A percentile compares a stretch with the other conserved stretches of the same genome.
Conservation (phyloP, 176 grass and related monocot genomes). For the Hsuehochloa calcarea region DNA sequence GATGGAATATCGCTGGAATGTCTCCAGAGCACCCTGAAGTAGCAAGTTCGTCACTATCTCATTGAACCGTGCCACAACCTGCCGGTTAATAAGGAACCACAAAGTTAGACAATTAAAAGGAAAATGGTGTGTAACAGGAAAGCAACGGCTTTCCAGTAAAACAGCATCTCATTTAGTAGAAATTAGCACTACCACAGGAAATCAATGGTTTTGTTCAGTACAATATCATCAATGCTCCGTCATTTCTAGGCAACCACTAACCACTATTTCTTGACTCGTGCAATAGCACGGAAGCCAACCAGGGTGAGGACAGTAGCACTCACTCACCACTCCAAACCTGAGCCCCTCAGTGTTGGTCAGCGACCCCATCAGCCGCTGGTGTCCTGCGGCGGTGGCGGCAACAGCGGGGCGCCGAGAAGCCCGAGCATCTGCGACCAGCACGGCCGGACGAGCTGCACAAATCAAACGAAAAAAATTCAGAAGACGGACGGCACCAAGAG, state of each 20-base stretch:
- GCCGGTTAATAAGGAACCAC: constrained; percentile 19
- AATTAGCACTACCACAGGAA: neutral
- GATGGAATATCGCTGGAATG: constrained; percentile 74
- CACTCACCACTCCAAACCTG: constrained; percentile 76
- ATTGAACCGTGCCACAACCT: constrained; percentile 95
- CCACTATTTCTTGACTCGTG: neutral
- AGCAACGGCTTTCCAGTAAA: neutral
- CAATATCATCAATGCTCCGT: neutral
- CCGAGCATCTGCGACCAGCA: constrained; percentile 5
- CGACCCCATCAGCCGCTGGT: constrained; percentile 76
- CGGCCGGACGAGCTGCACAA: neutral
- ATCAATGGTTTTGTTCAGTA: neutral
- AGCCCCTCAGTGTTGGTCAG: constrained; percentile 62
- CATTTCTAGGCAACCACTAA: neutral
- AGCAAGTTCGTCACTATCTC: constrained; percentile 84
- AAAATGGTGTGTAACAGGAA: constrained; percentile 1
- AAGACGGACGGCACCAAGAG: neutral
- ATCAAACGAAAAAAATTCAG: neutral
- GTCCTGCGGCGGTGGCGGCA: constrained; percentile 34
- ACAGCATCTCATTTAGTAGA: neutral
- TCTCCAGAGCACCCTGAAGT: constrained; percentile 79
- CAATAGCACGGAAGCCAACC: neutral
- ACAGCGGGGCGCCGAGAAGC: constrained; percentile 26
- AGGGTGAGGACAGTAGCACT: neutral
- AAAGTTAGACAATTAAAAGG: neutral